Base-by-base conservation (phyloP, 805 yeast genomes). In the Hanseniaspora occidentalis region DNA sequence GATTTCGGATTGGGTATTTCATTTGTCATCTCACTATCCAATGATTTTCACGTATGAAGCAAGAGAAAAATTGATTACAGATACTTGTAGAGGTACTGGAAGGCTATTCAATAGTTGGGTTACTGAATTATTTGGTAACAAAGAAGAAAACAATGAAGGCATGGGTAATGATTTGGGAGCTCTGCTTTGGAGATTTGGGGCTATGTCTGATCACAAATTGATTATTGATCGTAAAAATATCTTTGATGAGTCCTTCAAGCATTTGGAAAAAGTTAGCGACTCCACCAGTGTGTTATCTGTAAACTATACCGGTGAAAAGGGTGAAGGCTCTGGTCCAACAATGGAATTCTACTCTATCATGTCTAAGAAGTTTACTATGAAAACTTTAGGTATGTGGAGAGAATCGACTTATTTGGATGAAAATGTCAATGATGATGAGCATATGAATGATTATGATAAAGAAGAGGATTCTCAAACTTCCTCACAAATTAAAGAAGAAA, bases 241-340 rank as follows among this genome's bases (percentile, higher is more conserved):
- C 20, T 65, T 92, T 37, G 76, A 77, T 46, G 79, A 92, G 44
- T 94, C 95, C 0, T 58, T 82, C 38, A 84, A 84, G 51, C 81
- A 88, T 2, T 63, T 92, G 58, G 79, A 76, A 35, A 63, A 73
- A 38, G 80, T 84, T 55, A 94, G 92, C 0, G 62, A 82, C 0
- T 70, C 79, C n/a, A 86, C 95, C 1, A 80, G 85, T 22, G 66
- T 83, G 4, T 61, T 89, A 18, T 97, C 89, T 50, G 77, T 92
- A 42, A 95, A 88, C 55, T 89, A 82, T 51, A 75, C 70, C 46
- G 86, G 80, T 47, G 98, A 89, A 56, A 95, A 71, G 6, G 98
- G 97, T n/a, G 79, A 95, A 0, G 98, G 98, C 0, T 62, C 86
- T 35, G 98, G 98, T 0, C 98, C 98, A 3, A 89, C 98, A 0